Conservation (phyloP, 257 asterid genomes). For the Nicotiana tabacum region DNA sequence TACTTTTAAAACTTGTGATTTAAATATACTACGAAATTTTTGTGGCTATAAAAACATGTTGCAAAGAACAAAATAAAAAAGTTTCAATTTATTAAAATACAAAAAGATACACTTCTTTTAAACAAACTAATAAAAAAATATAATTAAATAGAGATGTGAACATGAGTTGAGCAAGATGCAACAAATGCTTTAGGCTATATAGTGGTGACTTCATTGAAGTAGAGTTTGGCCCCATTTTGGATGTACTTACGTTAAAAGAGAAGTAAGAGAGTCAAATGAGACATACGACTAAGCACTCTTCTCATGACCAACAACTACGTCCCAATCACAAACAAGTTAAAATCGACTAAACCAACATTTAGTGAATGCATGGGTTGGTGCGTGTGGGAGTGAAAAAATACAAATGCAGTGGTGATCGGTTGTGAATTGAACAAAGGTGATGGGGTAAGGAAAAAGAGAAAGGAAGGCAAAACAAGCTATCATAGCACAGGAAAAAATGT, state of each 20-base stretch:
- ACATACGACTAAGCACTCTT: too few relatives aligned
- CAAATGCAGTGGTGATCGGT: neutral
- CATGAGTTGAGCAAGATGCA: neutral
- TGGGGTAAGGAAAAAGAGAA: neutral
- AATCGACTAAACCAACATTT: too few relatives aligned
- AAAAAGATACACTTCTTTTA: too few relatives aligned
- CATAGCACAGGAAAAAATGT: neutral
- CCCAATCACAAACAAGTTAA: too few relatives aligned
- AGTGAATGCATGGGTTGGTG: neutral
- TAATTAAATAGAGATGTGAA: neutral
- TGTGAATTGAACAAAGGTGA: neutral
- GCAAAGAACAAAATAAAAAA: too few relatives aligned
- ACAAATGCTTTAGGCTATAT: neutral
- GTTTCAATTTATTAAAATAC: too few relatives aligned
- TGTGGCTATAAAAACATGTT: too few relatives aligned
- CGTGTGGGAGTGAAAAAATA: neutral
- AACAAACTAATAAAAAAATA: too few relatives aligned
- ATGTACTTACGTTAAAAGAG: neutral
- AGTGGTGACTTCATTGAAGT: neutral
- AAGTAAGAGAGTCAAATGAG: neutral
- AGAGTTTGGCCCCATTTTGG: constrained; percentile 23
- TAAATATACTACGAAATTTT: too few relatives aligned
- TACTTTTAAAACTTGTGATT: too few relatives aligned
- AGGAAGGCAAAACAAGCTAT: neutral
- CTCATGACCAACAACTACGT: too few relatives aligned